Percentiles rank a stretch among this genome's conserved stretches.
Conservation (phyloP, 306 rosid species). For the Trichosanthes cucumerina region DNA sequence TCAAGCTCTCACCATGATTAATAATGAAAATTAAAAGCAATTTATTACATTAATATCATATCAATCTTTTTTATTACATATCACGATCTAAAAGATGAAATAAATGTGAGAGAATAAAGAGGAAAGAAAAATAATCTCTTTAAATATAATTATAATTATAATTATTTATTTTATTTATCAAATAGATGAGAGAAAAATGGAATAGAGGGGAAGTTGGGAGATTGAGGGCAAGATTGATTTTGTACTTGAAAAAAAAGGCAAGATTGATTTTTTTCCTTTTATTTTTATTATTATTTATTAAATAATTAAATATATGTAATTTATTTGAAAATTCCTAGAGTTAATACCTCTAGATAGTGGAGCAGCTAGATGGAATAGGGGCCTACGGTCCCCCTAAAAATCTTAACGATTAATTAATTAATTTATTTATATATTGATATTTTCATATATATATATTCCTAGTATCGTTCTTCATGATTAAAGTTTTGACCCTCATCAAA, state of each 20-base stretch:
- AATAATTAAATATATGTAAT: not conserved
- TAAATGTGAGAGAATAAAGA: not conserved
- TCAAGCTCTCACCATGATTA: too few species aligned
- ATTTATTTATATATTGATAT: not conserved
- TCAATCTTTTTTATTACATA: too few species aligned
- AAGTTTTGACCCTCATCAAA: not conserved
- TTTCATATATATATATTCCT: not conserved
- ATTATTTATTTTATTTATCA: not conserved
- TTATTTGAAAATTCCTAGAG: not conserved
- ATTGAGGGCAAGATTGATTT: not conserved
- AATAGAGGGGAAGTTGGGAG: not conserved
- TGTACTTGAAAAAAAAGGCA: too few species aligned
- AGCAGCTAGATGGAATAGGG: slow-evolving; percentile 1
- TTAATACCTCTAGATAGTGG: not conserved
- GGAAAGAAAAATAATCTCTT: not conserved
- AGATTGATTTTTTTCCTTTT: not conserved
- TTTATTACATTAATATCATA: too few species aligned
- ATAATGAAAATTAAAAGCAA: too few species aligned
- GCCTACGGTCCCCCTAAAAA: not conserved
- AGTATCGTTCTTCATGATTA: not conserved
- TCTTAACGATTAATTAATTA: not conserved
- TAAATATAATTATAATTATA: too few species aligned
- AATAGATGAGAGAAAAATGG: not conserved
- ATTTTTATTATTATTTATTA: not conserved
- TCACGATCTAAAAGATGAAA: not conserved